Evolutionary conservation across 2,329 filamentous ascomycete genomes (phyloP).

Genomic region (Coleophoma crateriformis): DNA sequence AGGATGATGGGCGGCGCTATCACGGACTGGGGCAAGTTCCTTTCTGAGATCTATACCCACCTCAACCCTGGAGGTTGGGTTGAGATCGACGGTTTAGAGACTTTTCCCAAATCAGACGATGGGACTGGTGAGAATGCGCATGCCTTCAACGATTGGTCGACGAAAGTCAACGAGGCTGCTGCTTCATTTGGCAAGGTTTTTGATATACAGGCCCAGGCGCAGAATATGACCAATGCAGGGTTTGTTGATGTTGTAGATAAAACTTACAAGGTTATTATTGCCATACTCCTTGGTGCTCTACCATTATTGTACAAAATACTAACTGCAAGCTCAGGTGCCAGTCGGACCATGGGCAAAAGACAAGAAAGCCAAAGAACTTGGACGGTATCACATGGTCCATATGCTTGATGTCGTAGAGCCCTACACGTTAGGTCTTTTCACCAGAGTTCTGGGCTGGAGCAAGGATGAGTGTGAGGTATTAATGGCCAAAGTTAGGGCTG

Average conservation of each 20-base stretch:
- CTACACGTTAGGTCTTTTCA: too few relatives aligned
- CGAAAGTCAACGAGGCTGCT: conserved; percentile 2
- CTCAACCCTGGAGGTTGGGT: conserved; percentile 7
- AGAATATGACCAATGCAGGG: conserved; percentile 26
- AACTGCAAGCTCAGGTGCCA: too few relatives aligned
- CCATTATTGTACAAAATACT: too few relatives aligned
- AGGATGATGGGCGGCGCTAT: conserved; percentile 17
- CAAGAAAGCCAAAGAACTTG: too few relatives aligned
- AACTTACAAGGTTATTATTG: conserved; percentile 1
- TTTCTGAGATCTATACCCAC: conserved; percentile 4
- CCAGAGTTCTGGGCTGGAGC: too few relatives aligned
- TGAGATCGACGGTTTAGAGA: conserved; percentile 5
- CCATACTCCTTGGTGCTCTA: too few relatives aligned
- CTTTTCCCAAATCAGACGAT: conserved; percentile 4
- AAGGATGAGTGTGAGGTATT: too few relatives aligned
- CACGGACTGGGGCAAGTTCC: conserved; percentile 2
- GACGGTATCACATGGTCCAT: too few relatives aligned
- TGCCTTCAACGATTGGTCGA: conserved; percentile 2
- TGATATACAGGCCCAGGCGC: conserved; percentile 4
- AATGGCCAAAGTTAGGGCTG: too few relatives aligned
- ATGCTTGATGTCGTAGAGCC: too few relatives aligned
- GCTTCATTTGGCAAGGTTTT: conserved; percentile 4
- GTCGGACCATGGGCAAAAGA: too few relatives aligned
- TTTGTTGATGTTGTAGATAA: conserved; percentile 30
- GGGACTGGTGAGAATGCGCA: conserved; percentile 3